Evolutionary conservation across 1,284 basidiomycete genomes (phyloP), one percentile per base, ranked within the genome.

Genomic region (Cystobasidiaceae sp.): DNA sequence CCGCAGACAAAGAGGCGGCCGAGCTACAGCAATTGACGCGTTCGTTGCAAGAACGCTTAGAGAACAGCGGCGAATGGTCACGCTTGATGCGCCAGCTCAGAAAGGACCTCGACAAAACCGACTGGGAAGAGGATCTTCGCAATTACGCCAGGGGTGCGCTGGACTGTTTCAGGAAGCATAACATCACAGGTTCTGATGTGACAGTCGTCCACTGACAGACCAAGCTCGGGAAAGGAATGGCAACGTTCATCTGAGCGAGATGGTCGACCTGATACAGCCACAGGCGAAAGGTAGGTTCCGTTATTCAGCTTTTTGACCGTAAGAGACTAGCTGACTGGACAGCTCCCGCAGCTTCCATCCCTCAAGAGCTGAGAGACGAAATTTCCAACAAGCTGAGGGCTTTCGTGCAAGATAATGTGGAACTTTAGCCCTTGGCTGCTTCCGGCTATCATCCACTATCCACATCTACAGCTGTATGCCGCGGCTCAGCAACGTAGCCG

Each of bases 71-170:
- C 19, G 61, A 64, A 34, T 56, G 50, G 51, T 15, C 27, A n/a
- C 32, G 41, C n/a, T 21, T 64, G 19, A 33, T 55, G 23, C 46
- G 39, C 30, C 51, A 46, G 44, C 61, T 64, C n/a, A 17, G 51
- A 11, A 56, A 46, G 30, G 34, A 43, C 41, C 34, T 64, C 23
- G 51, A 64, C 23, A 44, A 56, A 25, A 44, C 51, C n/a, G 33
- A 56, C 13, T 64, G 61, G 61, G 44, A 48, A 28, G 23, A 56
- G 17, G 32, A 55, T 25, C 27, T 64, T 28, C 34, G 41, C 6
- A 34, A 45, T 17, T 44, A 64, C 34, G 61, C 61, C 30, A 55
- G 61, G 56, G 61, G 61, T 64, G 44, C n/a, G n/a, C n/a, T n/a
- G n/a, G n/a, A n/a, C n/a, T n/a, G n/a, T n/a, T n/a, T n/a, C n/a